phyloP scores from a whole-genome alignment of 495 filamentous ascomycete species.

The Penicillium maclennaniae region DNA sequence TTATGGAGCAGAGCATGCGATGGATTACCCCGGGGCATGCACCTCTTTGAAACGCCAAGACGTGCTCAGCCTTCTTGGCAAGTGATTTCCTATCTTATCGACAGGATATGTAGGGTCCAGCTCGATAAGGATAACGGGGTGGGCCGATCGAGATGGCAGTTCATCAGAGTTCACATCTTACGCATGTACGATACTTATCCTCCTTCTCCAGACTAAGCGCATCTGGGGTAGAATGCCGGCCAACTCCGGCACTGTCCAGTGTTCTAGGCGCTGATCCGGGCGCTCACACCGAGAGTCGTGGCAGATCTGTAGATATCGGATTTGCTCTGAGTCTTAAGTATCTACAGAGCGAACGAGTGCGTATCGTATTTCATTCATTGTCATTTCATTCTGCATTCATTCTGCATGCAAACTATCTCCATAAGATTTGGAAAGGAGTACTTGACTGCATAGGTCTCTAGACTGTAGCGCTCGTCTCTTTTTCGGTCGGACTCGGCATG shows the following conservation, averaged over 20 bases:
- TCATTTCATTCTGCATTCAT: background rate
- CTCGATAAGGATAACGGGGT: slow-evolving; percentile 11
- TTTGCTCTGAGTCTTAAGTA: background rate
- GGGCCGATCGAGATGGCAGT: slow-evolving; percentile 2
- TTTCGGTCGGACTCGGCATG: background rate
- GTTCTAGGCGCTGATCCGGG: too few relatives aligned
- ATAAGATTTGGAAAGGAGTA: too few relatives aligned
- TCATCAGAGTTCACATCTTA: background rate
- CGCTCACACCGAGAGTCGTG: background rate
- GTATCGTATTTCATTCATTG: background rate
- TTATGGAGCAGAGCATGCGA: background rate
- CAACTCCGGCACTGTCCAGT: background rate
- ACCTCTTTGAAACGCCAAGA: slow-evolving; percentile 8
- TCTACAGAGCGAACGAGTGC: background rate
- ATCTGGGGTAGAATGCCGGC: background rate
- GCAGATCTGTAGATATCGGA: background rate
- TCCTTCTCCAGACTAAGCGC: background rate
- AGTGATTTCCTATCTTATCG: slow-evolving; percentile 12
- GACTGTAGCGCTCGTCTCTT: slow-evolving; percentile 6
- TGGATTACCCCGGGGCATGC: background rate
- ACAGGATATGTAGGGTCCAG: slow-evolving; percentile 2
- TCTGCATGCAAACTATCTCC: too few relatives aligned
- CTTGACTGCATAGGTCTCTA: background rate
- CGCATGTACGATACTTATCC: background rate
- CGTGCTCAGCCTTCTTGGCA: slow-evolving; percentile 5